Evolutionary conservation across 352 stramenopile species (phyloP).

Genomic region (Phytophthora cryptogea): DNA sequence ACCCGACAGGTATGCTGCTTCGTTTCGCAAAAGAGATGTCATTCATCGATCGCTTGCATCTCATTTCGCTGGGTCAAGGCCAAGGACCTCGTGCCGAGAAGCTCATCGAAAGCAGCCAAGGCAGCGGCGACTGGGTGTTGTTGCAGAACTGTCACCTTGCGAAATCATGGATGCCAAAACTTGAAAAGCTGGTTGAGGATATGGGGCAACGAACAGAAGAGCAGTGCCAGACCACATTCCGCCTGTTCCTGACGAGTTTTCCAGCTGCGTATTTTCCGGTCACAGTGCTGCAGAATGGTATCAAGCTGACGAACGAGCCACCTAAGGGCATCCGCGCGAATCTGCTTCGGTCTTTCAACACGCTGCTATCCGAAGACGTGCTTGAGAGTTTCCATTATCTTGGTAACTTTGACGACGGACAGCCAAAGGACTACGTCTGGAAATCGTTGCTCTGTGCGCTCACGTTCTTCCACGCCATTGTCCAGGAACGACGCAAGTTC

Average conservation of each 20-base stretch:
- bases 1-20: conserved; percentile 93
- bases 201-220: conserved; percentile 67
- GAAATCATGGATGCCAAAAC: conserved; percentile 93
- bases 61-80: conserved; percentile 93
- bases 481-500: conserved; percentile 95
- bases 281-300: conserved; percentile 91
- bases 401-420: conserved; percentile 64
- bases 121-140: conserved; percentile 92
- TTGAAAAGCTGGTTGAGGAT: conserved; percentile 92
- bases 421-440: conserved; percentile 75
- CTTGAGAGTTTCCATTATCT: conserved; percentile 58
- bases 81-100: conserved; percentile 91
- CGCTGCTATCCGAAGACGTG: conserved; percentile 80
- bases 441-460: conserved; percentile 90
- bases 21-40: conserved; percentile 91
- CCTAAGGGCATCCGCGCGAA: conserved; percentile 92
- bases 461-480: conserved; percentile 94
- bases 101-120: conserved; percentile 86
- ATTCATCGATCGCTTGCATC: conserved; percentile 87
- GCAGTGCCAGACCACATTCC: conserved; percentile 73
- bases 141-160: conserved; percentile 95
- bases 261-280: conserved; percentile 93
- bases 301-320: conserved; percentile 94
- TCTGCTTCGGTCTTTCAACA: conserved; percentile 88
- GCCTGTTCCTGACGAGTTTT: conserved; percentile 93